A percentile compares a stretch with the other conserved stretches of the same genome.
These are phyloP conservation scores for Psilocybe azurescens DNA, from an alignment of 768 basidiomycete species.

Conservation along the genomic window DNA sequence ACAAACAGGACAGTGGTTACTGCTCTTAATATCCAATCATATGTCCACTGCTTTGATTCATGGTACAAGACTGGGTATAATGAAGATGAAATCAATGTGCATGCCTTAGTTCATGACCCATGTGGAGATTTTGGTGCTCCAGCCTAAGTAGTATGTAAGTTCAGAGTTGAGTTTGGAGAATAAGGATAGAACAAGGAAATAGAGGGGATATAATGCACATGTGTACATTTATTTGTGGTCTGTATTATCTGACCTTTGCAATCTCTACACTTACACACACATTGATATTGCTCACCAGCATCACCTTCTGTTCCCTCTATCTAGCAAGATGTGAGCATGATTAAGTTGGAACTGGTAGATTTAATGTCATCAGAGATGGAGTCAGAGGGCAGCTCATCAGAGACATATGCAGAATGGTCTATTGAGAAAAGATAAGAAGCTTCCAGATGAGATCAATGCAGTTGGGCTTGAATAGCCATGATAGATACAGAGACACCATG, in stretches of 20 bases:
- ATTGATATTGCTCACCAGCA: slow-evolving; percentile 93
- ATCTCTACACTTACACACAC: slow-evolving; percentile 77
- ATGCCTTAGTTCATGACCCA: slow-evolving; percentile 95
- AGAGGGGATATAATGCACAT: slow-evolving; percentile 56
- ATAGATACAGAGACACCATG: neutral
- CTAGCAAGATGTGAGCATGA: slow-evolving; percentile 26
- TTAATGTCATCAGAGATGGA: neutral
- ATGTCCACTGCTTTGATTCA: slow-evolving; percentile 91
- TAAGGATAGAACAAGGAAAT: neutral
- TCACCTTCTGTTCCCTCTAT: slow-evolving; percentile 84
- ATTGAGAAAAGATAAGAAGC: slow-evolving; percentile 2
- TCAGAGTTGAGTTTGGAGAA: neutral
- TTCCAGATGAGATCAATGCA: slow-evolving; percentile 13
- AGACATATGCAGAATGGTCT: neutral
- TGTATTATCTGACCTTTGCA: slow-evolving; percentile 81
- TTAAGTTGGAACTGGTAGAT: slow-evolving; percentile 58
- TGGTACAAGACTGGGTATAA: slow-evolving; percentile 83
- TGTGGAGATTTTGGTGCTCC: slow-evolving; percentile 94
- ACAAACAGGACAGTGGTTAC: slow-evolving; percentile 97
- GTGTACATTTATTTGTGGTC: slow-evolving; percentile 93
- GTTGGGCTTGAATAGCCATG: slow-evolving; percentile 12
- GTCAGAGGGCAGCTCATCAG: neutral
- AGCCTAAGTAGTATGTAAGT: slow-evolving; percentile 55
- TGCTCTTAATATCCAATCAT: slow-evolving; percentile 84
- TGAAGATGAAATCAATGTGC: slow-evolving; percentile 89